A percentile compares a stretch with the other conserved stretches of the same genome.
Evolutionary conservation across 345 rosid species (phyloP).

Genomic region (Populus pruinosa): DNA sequence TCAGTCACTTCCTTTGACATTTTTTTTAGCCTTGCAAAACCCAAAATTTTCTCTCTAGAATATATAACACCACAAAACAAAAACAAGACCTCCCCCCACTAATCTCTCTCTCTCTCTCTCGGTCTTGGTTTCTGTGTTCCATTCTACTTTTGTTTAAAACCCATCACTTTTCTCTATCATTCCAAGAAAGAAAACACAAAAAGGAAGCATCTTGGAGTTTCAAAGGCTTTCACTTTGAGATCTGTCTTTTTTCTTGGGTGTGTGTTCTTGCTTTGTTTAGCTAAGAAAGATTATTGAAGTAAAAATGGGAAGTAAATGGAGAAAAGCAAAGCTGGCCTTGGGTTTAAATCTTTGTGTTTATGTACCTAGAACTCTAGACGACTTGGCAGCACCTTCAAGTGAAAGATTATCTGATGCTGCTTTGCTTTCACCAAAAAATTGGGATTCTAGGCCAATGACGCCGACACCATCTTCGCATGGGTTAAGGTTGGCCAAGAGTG

Average conservation of each 20-base stretch:
- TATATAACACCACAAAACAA: neutral
- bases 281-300: neutral
- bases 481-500: slow-evolving; percentile 55
- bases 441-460: slow-evolving; percentile 70
- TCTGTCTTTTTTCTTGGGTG: slow-evolving; percentile 11
- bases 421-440: slow-evolving; percentile 62
- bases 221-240: slow-evolving; percentile 26
- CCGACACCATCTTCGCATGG: slow-evolving; percentile 79
- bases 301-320: slow-evolving; percentile 31
- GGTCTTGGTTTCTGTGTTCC: slow-evolving; percentile 46
- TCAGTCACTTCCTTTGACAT: slow-evolving; percentile 26
- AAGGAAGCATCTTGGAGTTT: neutral
- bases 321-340: slow-evolving; percentile 30
- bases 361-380: slow-evolving; percentile 29
- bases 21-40: neutral
- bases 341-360: slow-evolving; percentile 28
- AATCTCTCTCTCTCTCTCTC: slow-evolving; percentile 9
- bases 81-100: neutral
- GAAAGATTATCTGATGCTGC: slow-evolving; percentile 83
- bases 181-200: slow-evolving; percentile 25
- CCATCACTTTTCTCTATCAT: slow-evolving; percentile 29
- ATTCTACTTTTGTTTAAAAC: slow-evolving; percentile 35
- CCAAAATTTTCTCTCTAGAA: neutral
- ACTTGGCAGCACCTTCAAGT: slow-evolving; percentile 23
- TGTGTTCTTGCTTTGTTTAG: slow-evolving; percentile 15